Percentiles rank a stretch among this genome's conserved stretches.
Evolutionary conservation across 2,329 filamentous ascomycete genomes (phyloP).

Genomic region (Trichophyton simii): DNA sequence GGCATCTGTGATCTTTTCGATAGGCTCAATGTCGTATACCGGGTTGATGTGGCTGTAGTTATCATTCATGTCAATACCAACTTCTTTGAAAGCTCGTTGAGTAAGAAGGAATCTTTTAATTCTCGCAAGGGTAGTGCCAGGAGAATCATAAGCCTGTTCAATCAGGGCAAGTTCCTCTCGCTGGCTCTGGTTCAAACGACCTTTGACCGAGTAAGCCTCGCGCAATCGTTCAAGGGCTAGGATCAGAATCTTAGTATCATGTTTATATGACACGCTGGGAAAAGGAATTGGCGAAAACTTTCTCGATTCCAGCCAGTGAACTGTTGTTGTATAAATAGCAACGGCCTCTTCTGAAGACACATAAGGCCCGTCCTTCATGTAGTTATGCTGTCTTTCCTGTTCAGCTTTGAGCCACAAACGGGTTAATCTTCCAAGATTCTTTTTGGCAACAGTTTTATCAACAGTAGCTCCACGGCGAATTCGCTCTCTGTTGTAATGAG

Average conservation of each 20-base stretch:
- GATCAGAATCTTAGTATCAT: conserved; percentile 97
- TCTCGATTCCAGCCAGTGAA: conserved; percentile 95
- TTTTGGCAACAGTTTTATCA: conserved; percentile 98
- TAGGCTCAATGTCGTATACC: conserved; percentile 96
- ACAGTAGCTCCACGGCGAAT: conserved; percentile 94
- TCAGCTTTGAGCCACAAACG: conserved; percentile 95
- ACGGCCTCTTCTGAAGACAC: conserved; percentile 97
- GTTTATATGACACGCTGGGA: conserved; percentile 97
- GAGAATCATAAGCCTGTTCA: conserved; percentile 95
- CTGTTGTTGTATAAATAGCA: conserved; percentile 95
- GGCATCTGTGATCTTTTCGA: conserved; percentile 98
- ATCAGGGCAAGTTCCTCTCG: conserved; percentile 93
- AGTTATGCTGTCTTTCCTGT: conserved; percentile 97
- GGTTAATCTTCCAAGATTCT: conserved; percentile 90
- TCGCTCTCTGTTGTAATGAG: conserved; percentile 95
- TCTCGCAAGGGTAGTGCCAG: conserved; percentile 83
- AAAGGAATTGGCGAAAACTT: conserved; percentile 99
- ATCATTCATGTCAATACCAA: conserved; percentile 99
- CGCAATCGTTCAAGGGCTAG: conserved; percentile 82
- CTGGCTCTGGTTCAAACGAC: conserved; percentile 90
- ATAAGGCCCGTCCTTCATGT: conserved; percentile 98
- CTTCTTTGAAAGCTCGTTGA: conserved; percentile 96
- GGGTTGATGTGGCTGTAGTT: conserved; percentile 99
- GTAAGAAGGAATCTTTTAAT: conserved; percentile 97
- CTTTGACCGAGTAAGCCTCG: conserved; percentile 96